A percentile compares a stretch with the other conserved stretches of the same genome.
Evolutionary conservation across 2,329 filamentous ascomycete genomes (phyloP).

Genomic region (Spiromastix sp.): DNA sequence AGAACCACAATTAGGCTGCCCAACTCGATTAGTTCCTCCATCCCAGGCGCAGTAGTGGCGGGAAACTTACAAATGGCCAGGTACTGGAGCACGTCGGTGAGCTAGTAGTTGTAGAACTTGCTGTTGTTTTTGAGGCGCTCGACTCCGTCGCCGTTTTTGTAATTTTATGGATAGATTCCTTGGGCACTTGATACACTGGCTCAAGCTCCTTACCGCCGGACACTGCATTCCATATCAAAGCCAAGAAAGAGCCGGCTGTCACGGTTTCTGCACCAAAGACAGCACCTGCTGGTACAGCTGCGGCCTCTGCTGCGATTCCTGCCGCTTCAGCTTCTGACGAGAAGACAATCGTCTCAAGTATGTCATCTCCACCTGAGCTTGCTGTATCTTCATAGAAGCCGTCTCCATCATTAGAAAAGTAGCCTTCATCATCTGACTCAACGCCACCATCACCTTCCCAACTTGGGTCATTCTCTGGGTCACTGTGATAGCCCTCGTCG

Average conservation of each 20-base stretch:
- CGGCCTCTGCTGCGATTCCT: background rate
- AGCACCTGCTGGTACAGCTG: background rate
- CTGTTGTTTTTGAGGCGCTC: too few relatives aligned
- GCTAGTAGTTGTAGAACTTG: too few relatives aligned
- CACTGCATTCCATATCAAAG: background rate
- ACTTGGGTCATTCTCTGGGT: background rate
- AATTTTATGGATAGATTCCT: constrained; percentile 1
- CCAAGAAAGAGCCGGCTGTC: background rate
- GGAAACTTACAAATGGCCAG: too few relatives aligned
- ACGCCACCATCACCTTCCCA: background rate
- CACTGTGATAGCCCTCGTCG: background rate
- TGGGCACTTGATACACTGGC: background rate
- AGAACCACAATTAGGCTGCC: too few relatives aligned
- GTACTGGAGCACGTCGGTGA: too few relatives aligned
- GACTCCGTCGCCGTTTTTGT: background rate
- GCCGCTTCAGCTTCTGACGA: background rate
- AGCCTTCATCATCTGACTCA: background rate
- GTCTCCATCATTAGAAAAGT: background rate
- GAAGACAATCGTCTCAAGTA: background rate
- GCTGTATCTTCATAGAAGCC: background rate
- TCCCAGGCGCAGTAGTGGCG: too few relatives aligned
- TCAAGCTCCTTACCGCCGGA: background rate
- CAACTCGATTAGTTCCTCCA: too few relatives aligned
- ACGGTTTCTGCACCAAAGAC: background rate
- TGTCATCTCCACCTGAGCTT: background rate